Evolutionary conservation across 1,284 basidiomycete species (phyloP).

Genomic region (Ganoderma sinense): DNA sequence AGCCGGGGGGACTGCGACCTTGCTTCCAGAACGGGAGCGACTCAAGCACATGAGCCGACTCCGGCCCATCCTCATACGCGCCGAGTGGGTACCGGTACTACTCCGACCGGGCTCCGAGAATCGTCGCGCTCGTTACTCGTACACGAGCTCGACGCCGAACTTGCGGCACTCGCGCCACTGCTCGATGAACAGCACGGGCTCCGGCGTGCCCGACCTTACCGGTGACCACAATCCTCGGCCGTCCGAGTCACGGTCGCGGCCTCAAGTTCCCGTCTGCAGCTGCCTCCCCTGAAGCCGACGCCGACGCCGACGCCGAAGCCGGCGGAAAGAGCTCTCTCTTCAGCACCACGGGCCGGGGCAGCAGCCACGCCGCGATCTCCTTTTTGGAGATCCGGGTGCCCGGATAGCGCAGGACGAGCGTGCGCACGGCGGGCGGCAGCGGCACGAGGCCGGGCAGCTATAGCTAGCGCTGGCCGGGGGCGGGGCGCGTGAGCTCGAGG

Average conservation of each 20-base stretch:
- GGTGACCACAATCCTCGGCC: constrained; percentile 22
- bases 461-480: constrained; percentile 13
- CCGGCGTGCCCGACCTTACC: constrained; percentile 27
- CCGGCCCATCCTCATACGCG: too few species aligned
- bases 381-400: not conserved
- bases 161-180: not conserved
- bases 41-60: too few species aligned
- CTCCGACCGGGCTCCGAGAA: too few species aligned
- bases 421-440: constrained; percentile 25
- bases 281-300: not conserved
- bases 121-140: too few species aligned
- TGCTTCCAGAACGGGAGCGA: too few species aligned
- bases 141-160: too few species aligned
- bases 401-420: not conserved
- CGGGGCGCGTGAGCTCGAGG: constrained; percentile 32
- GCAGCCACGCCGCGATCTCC: constrained; percentile 9
- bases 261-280: too few species aligned
- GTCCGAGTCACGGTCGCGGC: not conserved
- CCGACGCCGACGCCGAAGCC: too few species aligned
- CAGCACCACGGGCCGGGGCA: too few species aligned
- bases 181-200: constrained; percentile 22
- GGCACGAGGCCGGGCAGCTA: constrained; percentile 25
- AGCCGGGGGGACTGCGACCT: too few species aligned
- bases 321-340: too few species aligned
- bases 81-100: too few species aligned